These are phyloP conservation scores for Saccharomycodes ludwigii DNA, from an alignment of 805 yeast species.

Conservation along the genomic window DNA sequence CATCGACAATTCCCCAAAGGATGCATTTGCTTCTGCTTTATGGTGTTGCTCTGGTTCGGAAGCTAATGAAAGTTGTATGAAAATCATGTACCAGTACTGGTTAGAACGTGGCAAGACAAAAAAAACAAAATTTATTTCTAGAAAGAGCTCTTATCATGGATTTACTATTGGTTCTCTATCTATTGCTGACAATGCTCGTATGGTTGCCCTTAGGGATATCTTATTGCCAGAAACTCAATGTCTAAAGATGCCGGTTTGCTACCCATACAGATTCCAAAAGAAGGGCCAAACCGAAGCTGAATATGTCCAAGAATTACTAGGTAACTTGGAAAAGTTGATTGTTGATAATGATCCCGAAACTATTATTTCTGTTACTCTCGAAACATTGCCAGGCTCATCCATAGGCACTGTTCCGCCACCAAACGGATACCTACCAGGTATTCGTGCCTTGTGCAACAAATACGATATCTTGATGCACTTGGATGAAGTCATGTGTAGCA, in stretches of 20 bases:
- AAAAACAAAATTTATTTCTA: slow-evolving; percentile 30
- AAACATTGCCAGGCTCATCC: slow-evolving; percentile 36
- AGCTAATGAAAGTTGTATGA: slow-evolving; percentile 54
- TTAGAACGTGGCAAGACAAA: slow-evolving; percentile 30
- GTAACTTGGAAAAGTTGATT: slow-evolving; percentile 31
- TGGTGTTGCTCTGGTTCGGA: slow-evolving; percentile 55
- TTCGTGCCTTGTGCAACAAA: slow-evolving; percentile 35
- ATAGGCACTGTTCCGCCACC: slow-evolving; percentile 34
- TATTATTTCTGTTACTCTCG: slow-evolving; percentile 31
- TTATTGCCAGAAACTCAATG: slow-evolving; percentile 18
- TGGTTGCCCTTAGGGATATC: slow-evolving; percentile 21
- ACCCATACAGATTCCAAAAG: slow-evolving; percentile 23
- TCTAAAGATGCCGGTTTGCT: slow-evolving; percentile 21
- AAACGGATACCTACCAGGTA: slow-evolving; percentile 34
- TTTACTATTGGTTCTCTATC: slow-evolving; percentile 36
- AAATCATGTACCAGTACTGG: slow-evolving; percentile 39
- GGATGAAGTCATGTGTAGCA: slow-evolving; percentile 49
- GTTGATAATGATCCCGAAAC: slow-evolving; percentile 32
- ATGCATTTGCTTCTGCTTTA: slow-evolving; percentile 28
- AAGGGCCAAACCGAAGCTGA: slow-evolving; percentile 28
- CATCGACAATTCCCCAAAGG: slow-evolving; percentile 27
- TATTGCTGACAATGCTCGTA: slow-evolving; percentile 27
- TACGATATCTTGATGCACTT: slow-evolving; percentile 37
- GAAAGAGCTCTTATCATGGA: slow-evolving; percentile 37
- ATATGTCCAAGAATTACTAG: slow-evolving; percentile 26